Percentiles rank a stretch among this genome's conserved stretches.
Evolutionary conservation across 2,329 filamentous ascomycete species (phyloP).

Genomic region (Sclerotiophoma versabilis): DNA sequence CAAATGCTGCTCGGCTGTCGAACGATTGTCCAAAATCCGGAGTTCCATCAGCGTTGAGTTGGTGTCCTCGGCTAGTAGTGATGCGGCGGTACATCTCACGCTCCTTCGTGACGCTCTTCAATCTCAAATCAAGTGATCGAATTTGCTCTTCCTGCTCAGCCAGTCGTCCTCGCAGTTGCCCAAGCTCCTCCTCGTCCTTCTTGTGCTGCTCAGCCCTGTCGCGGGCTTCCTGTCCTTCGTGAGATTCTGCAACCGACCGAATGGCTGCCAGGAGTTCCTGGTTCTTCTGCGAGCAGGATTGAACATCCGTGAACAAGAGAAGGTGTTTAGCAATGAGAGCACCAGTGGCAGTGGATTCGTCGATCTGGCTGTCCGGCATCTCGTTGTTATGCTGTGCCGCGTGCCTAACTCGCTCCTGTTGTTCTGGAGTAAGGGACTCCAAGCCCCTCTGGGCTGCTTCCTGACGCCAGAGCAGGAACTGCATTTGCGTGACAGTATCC

Average conservation of each 20-base stretch:
- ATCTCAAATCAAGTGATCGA: slow-evolving; percentile 78
- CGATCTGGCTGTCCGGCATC: slow-evolving; percentile 66
- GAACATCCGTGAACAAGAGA: slow-evolving; percentile 86
- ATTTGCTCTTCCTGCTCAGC: slow-evolving; percentile 85
- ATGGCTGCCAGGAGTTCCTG: slow-evolving; percentile 82
- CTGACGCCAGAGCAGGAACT: slow-evolving; percentile 86
- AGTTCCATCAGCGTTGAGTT: slow-evolving; percentile 57
- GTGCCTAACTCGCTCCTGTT: slow-evolving; percentile 77
- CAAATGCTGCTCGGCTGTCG: slow-evolving; percentile 28
- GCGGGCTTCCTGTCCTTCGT: slow-evolving; percentile 89
- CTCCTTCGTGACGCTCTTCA: slow-evolving; percentile 93
- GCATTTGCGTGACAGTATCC: slow-evolving; percentile 88
- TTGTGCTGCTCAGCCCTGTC: slow-evolving; percentile 62
- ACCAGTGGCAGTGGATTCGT: slow-evolving; percentile 83
- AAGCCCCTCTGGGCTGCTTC: slow-evolving; percentile 82
- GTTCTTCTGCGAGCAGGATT: slow-evolving; percentile 87
- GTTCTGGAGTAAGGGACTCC: slow-evolving; percentile 72
- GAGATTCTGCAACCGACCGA: slow-evolving; percentile 82
- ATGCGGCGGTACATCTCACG: slow-evolving; percentile 97
- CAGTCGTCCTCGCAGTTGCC: slow-evolving; percentile 74
- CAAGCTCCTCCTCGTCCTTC: slow-evolving; percentile 72
- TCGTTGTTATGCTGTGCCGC: slow-evolving; percentile 72
- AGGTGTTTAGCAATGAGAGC: slow-evolving; percentile 88
- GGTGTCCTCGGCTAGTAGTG: slow-evolving; percentile 75
- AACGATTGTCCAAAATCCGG: slow-evolving; percentile 35